Base-by-base conservation (phyloP, 2,329 filamentous ascomycete species). In the Pseudopyricularia javanii region DNA sequence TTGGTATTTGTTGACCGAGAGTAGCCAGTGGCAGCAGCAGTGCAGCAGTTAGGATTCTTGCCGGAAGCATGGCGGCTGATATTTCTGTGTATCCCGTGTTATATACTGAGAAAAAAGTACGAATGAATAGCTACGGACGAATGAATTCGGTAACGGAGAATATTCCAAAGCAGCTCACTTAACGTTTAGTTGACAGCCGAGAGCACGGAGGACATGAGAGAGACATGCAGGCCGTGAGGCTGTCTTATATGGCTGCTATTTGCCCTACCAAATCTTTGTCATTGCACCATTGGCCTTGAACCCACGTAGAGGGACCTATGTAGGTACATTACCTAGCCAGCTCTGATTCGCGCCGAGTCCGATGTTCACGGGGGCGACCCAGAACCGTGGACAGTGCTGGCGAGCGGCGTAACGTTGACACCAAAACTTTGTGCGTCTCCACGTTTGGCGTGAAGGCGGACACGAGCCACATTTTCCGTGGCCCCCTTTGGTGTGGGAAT, bases 1-100 rank as follows among this genome's bases (percentile, higher is more conserved):
- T 57, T 26, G 57, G 55, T 2, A 52, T 47, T 40, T 52, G 50
- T 24, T 37, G 33, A 11, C 35, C 34, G 9, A 48, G 12, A 32
- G 24, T 47, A 40, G 54, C 51, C 1, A 51, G n/a, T n/a, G n/a
- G 51, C 24, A 33, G 47, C 34, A 26, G 40, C 45, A 48, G n/a
- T 8, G 45, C 45, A 30, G n/a, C 14, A 32, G 45, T 24, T 20
- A 48, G 9, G 20, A 48, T 43, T n/a, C 37, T 43, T 22, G 4
- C 17, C 20, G 8, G 4, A 43, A 43, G 20, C 37, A 43, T 43
- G 37, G 17, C 8, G 17, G 8, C n/a, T 12, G 24, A 12, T n/a
- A n/a, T n/a, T 3, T 43, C 9, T n/a, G 17, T 22, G 11, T 22
- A 14, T 12, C 17, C 17, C 11, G 9, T n/a, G 8, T 24, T 43